phyloP scores from a whole-genome alignment of 2,329 filamentous ascomycete species.

The Cladophialophora carrionii region DNA sequence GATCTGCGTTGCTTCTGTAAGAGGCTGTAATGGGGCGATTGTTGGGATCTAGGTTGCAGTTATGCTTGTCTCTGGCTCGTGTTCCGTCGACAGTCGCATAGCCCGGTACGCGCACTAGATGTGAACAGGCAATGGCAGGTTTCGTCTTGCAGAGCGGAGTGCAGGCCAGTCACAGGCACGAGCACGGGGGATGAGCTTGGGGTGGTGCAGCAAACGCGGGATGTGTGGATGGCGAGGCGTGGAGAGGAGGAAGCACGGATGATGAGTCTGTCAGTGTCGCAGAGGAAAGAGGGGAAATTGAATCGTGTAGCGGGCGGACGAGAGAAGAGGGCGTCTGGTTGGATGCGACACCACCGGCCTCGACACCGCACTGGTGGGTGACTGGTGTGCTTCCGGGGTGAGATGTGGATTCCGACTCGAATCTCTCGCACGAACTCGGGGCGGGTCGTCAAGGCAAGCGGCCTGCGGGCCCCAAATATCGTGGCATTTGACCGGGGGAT shows the following conservation, averaged over 20 bases:
- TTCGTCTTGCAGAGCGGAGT: conserved; percentile 24
- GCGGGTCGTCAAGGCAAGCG: conserved; percentile 5
- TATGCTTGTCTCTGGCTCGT: conserved; percentile 13
- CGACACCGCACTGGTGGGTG: not conserved
- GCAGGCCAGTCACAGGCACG: conserved; percentile 25
- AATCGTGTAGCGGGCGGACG: conserved; percentile 6
- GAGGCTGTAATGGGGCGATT: conserved; percentile 16
- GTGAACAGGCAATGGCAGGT: conserved; percentile 25
- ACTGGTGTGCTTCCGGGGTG: not conserved
- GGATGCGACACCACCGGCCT: not conserved
- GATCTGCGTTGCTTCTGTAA: conserved; percentile 28
- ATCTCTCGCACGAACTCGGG: conserved; percentile 7
- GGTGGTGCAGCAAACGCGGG: conserved; percentile 28
- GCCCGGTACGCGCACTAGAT: conserved; percentile 25
- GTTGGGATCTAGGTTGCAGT: conserved; percentile 26
- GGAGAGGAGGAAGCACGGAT: conserved; percentile 12
- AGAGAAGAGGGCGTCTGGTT: conserved; percentile 1
- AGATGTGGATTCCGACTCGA: conserved; percentile 5
- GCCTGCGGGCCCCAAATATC: conserved; percentile 1
- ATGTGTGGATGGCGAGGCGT: conserved; percentile 23
- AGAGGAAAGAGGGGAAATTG: conserved; percentile 12
- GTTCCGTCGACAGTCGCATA: conserved; percentile 19
- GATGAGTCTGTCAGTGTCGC: conserved; percentile 3
- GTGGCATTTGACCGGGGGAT: conserved; percentile 9
- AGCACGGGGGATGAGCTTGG: conserved; percentile 17